Conservation (phyloP, 805 yeast genomes). For the Metschnikowia aberdeeniae region DNA sequence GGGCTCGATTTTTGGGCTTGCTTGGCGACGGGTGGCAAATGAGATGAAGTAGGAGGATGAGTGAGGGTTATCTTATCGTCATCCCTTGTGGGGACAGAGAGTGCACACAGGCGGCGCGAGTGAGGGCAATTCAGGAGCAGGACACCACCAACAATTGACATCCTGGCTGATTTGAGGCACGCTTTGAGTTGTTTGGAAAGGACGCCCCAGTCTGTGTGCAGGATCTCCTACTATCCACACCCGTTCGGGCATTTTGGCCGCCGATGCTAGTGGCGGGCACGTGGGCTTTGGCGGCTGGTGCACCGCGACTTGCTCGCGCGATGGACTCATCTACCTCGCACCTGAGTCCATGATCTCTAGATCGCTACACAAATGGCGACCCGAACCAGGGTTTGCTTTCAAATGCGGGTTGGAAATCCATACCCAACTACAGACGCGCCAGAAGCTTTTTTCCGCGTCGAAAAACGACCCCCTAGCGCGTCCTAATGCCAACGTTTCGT, state of each 20-base stretch:
- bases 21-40: conserved; percentile 1
- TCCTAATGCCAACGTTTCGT: conserved; percentile 72
- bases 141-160: too few species aligned
- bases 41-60: conserved; percentile 1
- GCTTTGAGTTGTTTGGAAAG: too few species aligned
- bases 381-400: conserved; percentile 29
- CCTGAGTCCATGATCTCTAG: conserved; percentile 12
- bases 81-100: conserved; percentile 16
- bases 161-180: too few species aligned
- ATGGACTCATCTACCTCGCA: too few species aligned
- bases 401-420: conserved; percentile 93
- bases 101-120: conserved; percentile 7
- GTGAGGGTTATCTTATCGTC: conserved; percentile 13
- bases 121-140: not conserved
- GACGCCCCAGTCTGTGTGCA: too few species aligned
- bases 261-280: too few species aligned
- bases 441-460: conserved; percentile 74
- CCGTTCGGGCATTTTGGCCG: too few species aligned
- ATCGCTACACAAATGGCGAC: conserved; percentile 14
- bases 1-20: not conserved
- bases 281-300: too few species aligned
- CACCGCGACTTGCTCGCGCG: too few species aligned
- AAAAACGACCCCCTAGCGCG: conserved; percentile 15
- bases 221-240: too few species aligned
- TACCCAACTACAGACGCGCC: conserved; percentile 72